Base-by-base conservation (phyloP, 495 filamentous ascomycete genomes). In the Aspergillus carlsbadensis region DNA sequence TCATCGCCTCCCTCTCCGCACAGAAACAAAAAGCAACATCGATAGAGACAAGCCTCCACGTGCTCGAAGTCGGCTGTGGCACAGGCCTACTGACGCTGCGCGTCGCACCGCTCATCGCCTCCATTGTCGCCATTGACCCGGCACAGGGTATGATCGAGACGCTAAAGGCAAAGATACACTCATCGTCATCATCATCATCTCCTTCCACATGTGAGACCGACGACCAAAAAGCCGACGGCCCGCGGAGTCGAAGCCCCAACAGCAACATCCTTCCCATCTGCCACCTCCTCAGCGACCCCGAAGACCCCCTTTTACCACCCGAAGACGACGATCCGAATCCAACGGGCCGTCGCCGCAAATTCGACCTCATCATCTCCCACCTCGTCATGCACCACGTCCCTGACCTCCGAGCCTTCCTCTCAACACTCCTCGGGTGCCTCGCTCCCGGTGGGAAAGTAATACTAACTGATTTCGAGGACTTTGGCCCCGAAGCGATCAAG, bases 391-490 rank as follows among this genome's bases (percentile, higher is more conserved):
- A 84, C 52, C 81, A 84, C 59, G 74, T 84, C 20, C 72, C 78
- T 1, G 70, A 73, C 40, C 59, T 83, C 6, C 21, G 58, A 6
- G 42, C 53, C 1, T 62, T 82, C 10, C 60, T 84, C 3, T 20
- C 17, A 2, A 74, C 69, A 7, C 69, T 82, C 50, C 45, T 72
- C 21, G 75, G 69, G 10, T 75, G 70, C 31, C 58, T 84, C 11
- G 70, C 63, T 37, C 67, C 72, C 0, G 76, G 76, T n/a, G 66
- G 80, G 31, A 54, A 59, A 45, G 70, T 81, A 0, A 72, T 76
- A 45, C 56, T 83, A 53, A 82, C 81, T n/a, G 81, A 84, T 43
- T 84, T 79, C 63, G 79, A 84, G 61, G 74, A 84, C 43, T 81
- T 77, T 54, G 81, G 81, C 6, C 75, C 77, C 0, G 78, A 75